Conservation (phyloP, 2,329 filamentous ascomycete genomes). For the Xylariaceae sp. region DNA sequence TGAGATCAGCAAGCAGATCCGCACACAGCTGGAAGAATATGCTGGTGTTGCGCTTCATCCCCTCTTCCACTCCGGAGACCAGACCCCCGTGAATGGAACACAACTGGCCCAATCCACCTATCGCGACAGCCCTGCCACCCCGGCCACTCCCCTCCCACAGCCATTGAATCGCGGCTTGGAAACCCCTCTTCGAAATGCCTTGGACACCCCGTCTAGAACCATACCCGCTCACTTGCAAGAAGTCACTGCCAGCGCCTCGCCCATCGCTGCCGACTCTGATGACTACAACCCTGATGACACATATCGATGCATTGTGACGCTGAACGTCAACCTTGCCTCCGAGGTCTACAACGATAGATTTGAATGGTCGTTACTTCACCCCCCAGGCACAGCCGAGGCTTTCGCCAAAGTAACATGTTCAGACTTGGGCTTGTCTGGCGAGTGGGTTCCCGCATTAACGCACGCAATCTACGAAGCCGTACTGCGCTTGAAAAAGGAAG, state of each 20-base stretch:
- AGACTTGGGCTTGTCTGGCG: slow-evolving; percentile 81
- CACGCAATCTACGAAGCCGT: slow-evolving; percentile 97
- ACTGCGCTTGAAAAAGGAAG: slow-evolving; percentile 89
- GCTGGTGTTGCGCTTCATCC: slow-evolving; percentile 91
- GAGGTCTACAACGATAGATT: slow-evolving; percentile 95
- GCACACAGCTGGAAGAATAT: slow-evolving; percentile 93
- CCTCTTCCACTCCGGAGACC: slow-evolving; percentile 65
- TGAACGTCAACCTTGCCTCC: slow-evolving; percentile 89
- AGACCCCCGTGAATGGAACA: slow-evolving; percentile 21
- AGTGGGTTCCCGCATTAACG: slow-evolving; percentile 92
- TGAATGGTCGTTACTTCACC: slow-evolving; percentile 92
- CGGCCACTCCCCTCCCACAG: slow-evolving; percentile 37
- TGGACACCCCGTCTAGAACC: slow-evolving; percentile 47
- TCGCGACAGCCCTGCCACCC: slow-evolving; percentile 39
- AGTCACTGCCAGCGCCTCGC: slow-evolving; percentile 67
- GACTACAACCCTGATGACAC: slow-evolving; percentile 88
- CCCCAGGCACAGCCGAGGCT: slow-evolving; percentile 83
- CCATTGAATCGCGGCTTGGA: slow-evolving; percentile 49
- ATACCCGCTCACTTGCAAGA: slow-evolving; percentile 45
- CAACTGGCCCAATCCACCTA: slow-evolving; percentile 21
- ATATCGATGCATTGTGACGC: slow-evolving; percentile 85
- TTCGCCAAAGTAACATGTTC: slow-evolving; percentile 92
- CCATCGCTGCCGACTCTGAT: slow-evolving; percentile 61
- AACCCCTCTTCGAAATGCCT: slow-evolving; percentile 53
- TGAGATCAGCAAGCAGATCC: slow-evolving; percentile 89